Conservation (phyloP, 257 asterid genomes). For the Solanum piurae region DNA sequence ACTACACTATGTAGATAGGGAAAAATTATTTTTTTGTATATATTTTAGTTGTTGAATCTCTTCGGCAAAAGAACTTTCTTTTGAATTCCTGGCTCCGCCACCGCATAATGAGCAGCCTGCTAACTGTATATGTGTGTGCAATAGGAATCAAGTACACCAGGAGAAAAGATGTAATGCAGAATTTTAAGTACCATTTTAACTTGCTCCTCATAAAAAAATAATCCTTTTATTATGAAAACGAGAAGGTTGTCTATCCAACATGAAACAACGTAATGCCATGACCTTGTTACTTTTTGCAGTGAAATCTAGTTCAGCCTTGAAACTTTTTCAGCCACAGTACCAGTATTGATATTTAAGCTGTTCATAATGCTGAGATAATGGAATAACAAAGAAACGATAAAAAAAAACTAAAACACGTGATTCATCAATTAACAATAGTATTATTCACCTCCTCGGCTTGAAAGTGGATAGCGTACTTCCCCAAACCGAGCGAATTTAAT, state of each 20-base stretch:
- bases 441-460: slow-evolving; percentile 70
- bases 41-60: not conserved
- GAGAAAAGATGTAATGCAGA: not conserved
- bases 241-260: not conserved
- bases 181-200: not conserved
- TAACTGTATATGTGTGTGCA: not conserved
- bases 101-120: not conserved
- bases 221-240: not conserved
- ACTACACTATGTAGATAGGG: not conserved
- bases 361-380: not conserved
- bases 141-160: not conserved
- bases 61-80: not conserved
- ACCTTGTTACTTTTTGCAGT: not conserved
- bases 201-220: not conserved
- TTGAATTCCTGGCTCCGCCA: not conserved
- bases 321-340: not conserved
- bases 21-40: not conserved
- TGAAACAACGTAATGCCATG: not conserved
- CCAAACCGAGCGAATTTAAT: slow-evolving; percentile 55
- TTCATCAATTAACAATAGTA: not conserved
- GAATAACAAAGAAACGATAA: not conserved
- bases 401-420: not conserved
- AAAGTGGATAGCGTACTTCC: slow-evolving; percentile 49
- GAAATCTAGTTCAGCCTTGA: not conserved
- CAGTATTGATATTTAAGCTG: not conserved